A percentile compares a stretch with the other conserved stretches of the same genome.
Evolutionary conservation across 768 basidiomycete genomes (phyloP).

Genomic region (Chiua virens): DNA sequence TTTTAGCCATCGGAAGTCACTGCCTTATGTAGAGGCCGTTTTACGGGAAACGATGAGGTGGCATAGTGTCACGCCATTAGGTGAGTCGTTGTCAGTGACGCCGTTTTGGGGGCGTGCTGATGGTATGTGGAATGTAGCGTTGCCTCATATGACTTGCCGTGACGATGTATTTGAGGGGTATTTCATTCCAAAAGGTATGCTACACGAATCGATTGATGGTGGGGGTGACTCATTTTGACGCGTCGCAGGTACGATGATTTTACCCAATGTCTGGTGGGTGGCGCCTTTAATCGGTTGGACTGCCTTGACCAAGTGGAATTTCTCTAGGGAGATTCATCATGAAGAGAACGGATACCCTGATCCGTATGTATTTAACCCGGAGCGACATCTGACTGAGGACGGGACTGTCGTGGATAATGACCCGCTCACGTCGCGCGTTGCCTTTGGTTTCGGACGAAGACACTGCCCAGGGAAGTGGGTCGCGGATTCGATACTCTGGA

Average conservation of each 20-base stretch:
- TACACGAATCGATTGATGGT: background rate
- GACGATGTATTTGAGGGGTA: constrained; percentile 49
- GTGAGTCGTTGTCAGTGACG: constrained; percentile 9
- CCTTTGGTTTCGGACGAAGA: constrained; percentile 32
- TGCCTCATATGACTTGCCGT: constrained; percentile 27
- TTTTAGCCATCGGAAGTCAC: constrained; percentile 23
- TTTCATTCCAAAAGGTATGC: constrained; percentile 37
- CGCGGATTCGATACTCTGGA: constrained; percentile 33
- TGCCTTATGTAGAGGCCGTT: constrained; percentile 31
- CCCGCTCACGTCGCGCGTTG: constrained; percentile 26
- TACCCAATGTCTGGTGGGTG: constrained; percentile 31
- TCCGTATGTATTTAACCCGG: constrained; percentile 27
- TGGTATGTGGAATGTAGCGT: constrained; percentile 9
- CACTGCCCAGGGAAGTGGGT: constrained; percentile 33
- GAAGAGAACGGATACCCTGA: constrained; percentile 30
- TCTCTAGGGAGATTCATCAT: constrained; percentile 29
- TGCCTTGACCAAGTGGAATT: background rate
- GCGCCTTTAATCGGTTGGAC: background rate
- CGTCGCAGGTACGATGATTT: constrained; percentile 22
- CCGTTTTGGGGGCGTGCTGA: constrained; percentile 7
- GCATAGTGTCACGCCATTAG: constrained; percentile 31
- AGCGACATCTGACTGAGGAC: constrained; percentile 24
- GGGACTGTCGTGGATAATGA: constrained; percentile 24
- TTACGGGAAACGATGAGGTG: constrained; percentile 34
- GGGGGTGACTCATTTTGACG: constrained; percentile 1